Evolutionary conservation across 2,329 filamentous ascomycete species (phyloP), one percentile per base, ranked within the genome.

Genomic region (Elsinoe batatas): DNA sequence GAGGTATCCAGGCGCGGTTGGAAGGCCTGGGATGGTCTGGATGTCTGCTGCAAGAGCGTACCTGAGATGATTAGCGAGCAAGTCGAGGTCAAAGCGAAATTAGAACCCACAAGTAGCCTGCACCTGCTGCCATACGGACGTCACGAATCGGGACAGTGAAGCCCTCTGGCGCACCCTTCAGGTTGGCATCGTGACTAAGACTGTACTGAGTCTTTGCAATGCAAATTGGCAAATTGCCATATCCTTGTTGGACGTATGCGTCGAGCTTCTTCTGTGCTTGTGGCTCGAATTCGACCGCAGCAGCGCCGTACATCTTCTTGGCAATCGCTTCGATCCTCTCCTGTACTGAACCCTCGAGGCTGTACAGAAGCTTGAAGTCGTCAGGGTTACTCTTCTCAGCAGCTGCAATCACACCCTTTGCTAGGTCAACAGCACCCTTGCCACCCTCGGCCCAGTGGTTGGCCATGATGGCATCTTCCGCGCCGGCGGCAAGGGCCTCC

Each of bases 201-300:
- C 88, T 95, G 76, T 98, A 98, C 72, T 98, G 93, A 12, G 93
- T 98, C 83, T 98, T 98, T 60, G 93, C 93, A 61, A 97, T 82
- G 71, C 93, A 98, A 67, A 97, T 95, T 35, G 93, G 93, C 61
- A 98, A 76, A 71, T 95, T 89, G 18, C 86, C 87, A 65, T 91
- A 94, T 44, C 93, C 93, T 72, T 97, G 93, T 68, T 83, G 82
- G 32, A 87, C 91, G 73, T 97, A 98, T 6, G 85, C 91, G 68
- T 96, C 91, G 61, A 97, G 87, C 81, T 98, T 97, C 76, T 90
- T 88, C 76, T 94, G 89, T 0, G 93, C 93, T 53, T 93, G 79
- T 70, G 95, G 90, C 68, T 87, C 94, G 73, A 98, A 93, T 73
- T 95, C 88, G 59, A 97, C 90, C 58, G 82, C 83, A 3, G 79